Conservation (phyloP, 257 asterid genomes). For the Primulina eburnea region DNA sequence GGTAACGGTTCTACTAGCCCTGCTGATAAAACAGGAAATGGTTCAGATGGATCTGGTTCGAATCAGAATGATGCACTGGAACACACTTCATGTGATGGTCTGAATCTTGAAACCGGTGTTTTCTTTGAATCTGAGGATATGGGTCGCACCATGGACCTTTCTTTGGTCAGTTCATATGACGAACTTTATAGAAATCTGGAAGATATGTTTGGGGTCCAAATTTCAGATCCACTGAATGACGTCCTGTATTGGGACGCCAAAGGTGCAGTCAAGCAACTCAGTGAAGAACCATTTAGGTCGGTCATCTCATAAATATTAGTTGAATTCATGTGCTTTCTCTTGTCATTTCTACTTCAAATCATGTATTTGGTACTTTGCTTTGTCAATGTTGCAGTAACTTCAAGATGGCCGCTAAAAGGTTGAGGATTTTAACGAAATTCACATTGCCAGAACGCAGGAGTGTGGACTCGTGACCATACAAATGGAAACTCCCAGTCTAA, state of each 20-base stretch:
- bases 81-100: constrained; percentile 36
- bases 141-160: constrained; percentile 49
- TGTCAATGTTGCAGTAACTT: constrained; percentile 50
- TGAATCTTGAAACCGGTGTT: constrained; percentile 50
- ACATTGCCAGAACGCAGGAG: constrained; percentile 50
- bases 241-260: constrained; percentile 52
- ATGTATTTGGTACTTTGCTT: not conserved
- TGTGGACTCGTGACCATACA: constrained; percentile 29
- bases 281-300: constrained; percentile 70
- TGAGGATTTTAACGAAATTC: constrained; percentile 56
- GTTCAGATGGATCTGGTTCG: constrained; percentile 43
- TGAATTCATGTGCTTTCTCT: not conserved
- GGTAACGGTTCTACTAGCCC: constrained; percentile 37
- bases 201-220: constrained; percentile 51
- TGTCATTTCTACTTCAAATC: not conserved
- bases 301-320: constrained; percentile 1
- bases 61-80: constrained; percentile 38
- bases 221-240: constrained; percentile 49
- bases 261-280: constrained; percentile 54
- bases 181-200: constrained; percentile 55
- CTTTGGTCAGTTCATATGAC: constrained; percentile 59
- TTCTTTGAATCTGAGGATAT: constrained; percentile 59
- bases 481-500: constrained; percentile 24
- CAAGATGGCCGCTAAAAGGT: constrained; percentile 49
- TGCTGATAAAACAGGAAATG: constrained; percentile 33